Evolutionary conservation across 805 yeast species (phyloP).

Genomic region (Suhomyces faveliae): DNA sequence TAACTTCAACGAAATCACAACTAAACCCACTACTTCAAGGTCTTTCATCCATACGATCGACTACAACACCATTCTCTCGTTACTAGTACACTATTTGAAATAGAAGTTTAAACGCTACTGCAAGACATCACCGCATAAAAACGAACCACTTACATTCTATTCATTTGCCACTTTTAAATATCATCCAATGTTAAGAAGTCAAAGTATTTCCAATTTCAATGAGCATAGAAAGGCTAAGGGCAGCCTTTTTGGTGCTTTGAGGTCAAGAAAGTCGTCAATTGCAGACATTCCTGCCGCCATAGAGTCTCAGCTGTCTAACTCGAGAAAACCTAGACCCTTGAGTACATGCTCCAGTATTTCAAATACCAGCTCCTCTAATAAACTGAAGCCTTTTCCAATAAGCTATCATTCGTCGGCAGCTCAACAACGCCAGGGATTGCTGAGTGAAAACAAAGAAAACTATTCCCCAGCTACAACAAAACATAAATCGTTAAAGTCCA

Average conservation of each 20-base stretch:
- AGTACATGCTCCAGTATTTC: slow-evolving; percentile 14
- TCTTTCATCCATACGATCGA: neutral
- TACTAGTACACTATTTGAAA: neutral
- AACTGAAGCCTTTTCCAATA: neutral
- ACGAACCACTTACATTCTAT: neutral
- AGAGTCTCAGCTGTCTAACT: neutral
- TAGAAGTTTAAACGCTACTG: neutral
- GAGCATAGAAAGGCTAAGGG: slow-evolving; percentile 15
- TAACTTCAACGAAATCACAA: neutral
- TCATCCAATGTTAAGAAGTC: slow-evolving; percentile 25
- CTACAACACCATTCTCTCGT: neutral
- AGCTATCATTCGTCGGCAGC: slow-evolving; percentile 2
- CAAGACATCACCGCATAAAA: neutral
- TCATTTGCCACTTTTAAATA: neutral
- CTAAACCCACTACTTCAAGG: neutral
- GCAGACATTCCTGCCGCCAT: slow-evolving; percentile 4
- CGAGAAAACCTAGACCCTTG: slow-evolving; percentile 14
- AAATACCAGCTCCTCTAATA: neutral
- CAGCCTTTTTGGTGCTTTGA: slow-evolving; percentile 16
- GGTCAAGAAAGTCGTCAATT: slow-evolving; percentile 13
- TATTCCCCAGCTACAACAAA: neutral
- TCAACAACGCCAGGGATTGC: slow-evolving; percentile 1
- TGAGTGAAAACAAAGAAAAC: slow-evolving; percentile 15
- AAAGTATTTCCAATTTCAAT: slow-evolving; percentile 22
- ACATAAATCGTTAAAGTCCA: slow-evolving; percentile 14